Evolutionary conservation across 2,329 filamentous ascomycete species (phyloP).

Genomic region (Xylaria sp.): DNA sequence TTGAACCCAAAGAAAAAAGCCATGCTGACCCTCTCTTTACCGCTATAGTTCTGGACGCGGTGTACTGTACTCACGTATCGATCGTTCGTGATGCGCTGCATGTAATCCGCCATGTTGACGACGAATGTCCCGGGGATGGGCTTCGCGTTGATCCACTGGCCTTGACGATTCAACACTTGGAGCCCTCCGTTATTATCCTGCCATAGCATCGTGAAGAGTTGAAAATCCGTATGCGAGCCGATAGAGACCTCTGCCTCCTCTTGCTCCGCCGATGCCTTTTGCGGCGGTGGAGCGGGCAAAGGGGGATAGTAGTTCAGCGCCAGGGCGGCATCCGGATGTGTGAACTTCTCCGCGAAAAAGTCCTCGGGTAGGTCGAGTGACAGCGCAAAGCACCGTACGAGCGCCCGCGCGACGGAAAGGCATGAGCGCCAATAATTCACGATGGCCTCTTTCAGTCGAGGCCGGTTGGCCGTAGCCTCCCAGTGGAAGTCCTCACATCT

Average conservation of each 20-base stretch:
- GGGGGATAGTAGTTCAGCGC: slow-evolving; percentile 57
- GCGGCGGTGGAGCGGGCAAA: slow-evolving; percentile 31
- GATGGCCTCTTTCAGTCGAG: slow-evolving; percentile 52
- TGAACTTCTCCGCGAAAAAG: slow-evolving; percentile 53
- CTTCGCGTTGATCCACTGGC: slow-evolving; percentile 57
- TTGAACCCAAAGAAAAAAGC: slow-evolving; percentile 56
- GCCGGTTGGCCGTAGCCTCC: slow-evolving; percentile 46
- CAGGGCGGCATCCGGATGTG: slow-evolving; percentile 50
- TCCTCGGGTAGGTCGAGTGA: slow-evolving; percentile 54
- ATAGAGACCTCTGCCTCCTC: slow-evolving; percentile 50
- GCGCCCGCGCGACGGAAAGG: slow-evolving; percentile 51
- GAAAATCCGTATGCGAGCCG: slow-evolving; percentile 61
- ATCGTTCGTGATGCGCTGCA: slow-evolving; percentile 57
- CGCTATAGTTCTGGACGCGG: slow-evolving; percentile 53
- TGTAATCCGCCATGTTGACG: slow-evolving; percentile 59
- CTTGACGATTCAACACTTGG: slow-evolving; percentile 58
- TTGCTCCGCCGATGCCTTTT: slow-evolving; percentile 6
- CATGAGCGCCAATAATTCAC: slow-evolving; percentile 52
- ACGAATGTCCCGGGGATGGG: slow-evolving; percentile 57
- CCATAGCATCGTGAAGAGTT: slow-evolving; percentile 60
- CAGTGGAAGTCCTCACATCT: slow-evolving; percentile 44
- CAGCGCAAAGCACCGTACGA: slow-evolving; percentile 56
- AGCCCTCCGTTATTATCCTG: slow-evolving; percentile 58
- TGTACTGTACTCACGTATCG: slow-evolving; percentile 57
- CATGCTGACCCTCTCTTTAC: slow-evolving; percentile 53